Base-by-base conservation (phyloP, 129 eudicot genomes). In the Smallanthus sonchifolius region DNA sequence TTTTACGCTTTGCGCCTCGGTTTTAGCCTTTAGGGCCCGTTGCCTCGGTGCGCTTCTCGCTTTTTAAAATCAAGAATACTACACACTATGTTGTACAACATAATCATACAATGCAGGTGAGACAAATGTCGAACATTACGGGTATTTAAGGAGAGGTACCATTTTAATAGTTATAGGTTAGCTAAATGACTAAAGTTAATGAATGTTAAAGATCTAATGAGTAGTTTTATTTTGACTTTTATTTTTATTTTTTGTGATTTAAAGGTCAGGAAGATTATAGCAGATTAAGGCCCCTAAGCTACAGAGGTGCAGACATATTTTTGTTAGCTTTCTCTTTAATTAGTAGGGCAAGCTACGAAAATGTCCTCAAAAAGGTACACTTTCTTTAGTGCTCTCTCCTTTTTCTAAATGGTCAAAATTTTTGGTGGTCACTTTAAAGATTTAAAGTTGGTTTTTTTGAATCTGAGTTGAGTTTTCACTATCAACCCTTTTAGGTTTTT, bases 231-330 rank as follows among this genome's bases (percentile, higher is more conserved):
- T 43, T 61, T 60, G 47, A 60, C 61, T 11, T 68, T 51, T 65
- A 7, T 10, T 67, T 34, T 67, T n/a, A 7, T 42, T 69, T 10
- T 60, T 69, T 65, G 40, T 47, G 49, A 67, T 63, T 51, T 68
- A 16, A 73, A 94, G 98, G 98, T 42, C 98, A 94, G 57, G 98
- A 94, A 87, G 98, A 94, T 66, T 94, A 94, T 72, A 94, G 98
- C 82, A 94, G 98, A 78, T 84, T 94, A 83, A 94, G 98, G 87
- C 98, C 98, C 65, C 82, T 94, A 65, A 94, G 98, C 70, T 94
- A 94, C 82, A 88, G 98, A 85, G 97, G 98, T 20, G 98, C 98
- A 65, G 98, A 94, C 66, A 77, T 94, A 65, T 94, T 94, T 88
- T 96, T 94, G 54, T 82, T 94, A 69, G 98, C 98, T 74, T 94